phyloP scores from a whole-genome alignment of 2,329 filamentous ascomycete species.

The Cadophora malorum region DNA sequence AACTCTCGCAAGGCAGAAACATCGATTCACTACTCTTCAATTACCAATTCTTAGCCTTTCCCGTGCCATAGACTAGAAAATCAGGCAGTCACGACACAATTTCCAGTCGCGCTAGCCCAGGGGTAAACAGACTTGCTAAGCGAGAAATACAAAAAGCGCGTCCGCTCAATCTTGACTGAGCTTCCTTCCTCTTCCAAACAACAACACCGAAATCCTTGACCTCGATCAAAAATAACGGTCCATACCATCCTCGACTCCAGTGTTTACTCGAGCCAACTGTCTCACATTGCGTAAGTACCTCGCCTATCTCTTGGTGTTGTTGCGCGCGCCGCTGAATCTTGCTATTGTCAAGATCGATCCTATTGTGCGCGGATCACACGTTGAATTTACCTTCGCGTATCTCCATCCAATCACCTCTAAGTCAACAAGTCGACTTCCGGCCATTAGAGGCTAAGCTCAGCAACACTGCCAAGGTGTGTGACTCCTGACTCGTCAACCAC shows the following conservation, averaged over 20 bases:
- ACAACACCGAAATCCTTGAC: neutral
- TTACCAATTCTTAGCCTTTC: neutral
- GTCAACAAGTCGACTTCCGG: neutral
- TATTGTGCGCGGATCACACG: neutral
- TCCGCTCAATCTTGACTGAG: neutral
- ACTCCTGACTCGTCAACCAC: neutral
- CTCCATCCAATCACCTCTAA: neutral
- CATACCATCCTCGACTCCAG: no score
- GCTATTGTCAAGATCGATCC: conserved; percentile 12
- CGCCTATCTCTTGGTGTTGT: neutral
- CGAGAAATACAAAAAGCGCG: neutral
- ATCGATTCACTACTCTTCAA: neutral
- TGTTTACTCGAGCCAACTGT: neutral
- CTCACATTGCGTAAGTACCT: neutral
- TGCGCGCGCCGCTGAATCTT: conserved; percentile 5
- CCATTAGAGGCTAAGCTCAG: neutral
- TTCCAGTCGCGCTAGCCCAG: neutral
- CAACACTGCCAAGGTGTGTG: neutral
- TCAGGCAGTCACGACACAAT: neutral
- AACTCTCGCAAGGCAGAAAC: neutral
- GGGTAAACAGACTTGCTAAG: neutral
- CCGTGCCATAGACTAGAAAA: neutral
- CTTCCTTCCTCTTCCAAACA: neutral
- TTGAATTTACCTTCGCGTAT: neutral
- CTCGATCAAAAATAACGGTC: neutral